phyloP scores from a whole-genome alignment of 495 filamentous ascomycete genomes.

The Xeromyces bisporus region DNA sequence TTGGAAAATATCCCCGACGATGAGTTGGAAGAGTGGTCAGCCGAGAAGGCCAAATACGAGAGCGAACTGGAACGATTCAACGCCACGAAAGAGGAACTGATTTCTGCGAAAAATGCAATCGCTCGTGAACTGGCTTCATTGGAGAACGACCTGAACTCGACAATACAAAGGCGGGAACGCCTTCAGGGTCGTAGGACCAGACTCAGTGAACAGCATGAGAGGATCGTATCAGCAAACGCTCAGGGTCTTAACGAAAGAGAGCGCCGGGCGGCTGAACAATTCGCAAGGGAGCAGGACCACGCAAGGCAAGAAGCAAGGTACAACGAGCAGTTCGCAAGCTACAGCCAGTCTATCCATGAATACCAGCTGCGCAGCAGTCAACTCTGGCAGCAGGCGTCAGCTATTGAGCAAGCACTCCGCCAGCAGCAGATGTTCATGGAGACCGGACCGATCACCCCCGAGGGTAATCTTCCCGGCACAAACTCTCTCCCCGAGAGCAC shows the following conservation, averaged over 20 bases:
- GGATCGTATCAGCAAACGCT: slow-evolving; percentile 58
- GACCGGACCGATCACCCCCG: slow-evolving; percentile 29
- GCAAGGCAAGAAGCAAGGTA: slow-evolving; percentile 34
- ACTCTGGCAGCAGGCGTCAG: slow-evolving; percentile 30
- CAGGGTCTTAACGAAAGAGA: slow-evolving; percentile 60
- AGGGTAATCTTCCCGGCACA: slow-evolving; percentile 33
- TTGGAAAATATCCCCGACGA: slow-evolving; percentile 53
- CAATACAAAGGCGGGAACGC: slow-evolving; percentile 63
- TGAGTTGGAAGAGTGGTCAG: slow-evolving; percentile 40
- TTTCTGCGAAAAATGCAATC: slow-evolving; percentile 42
- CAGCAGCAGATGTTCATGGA: slow-evolving; percentile 29
- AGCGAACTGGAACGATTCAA: slow-evolving; percentile 47
- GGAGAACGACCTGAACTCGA: slow-evolving; percentile 46
- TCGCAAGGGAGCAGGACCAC: slow-evolving; percentile 46
- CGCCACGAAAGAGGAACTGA: slow-evolving; percentile 38
- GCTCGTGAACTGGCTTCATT: slow-evolving; percentile 46
- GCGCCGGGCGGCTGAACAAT: slow-evolving; percentile 51
- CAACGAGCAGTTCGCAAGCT: slow-evolving; percentile 29
- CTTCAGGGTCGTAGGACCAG: slow-evolving; percentile 57
- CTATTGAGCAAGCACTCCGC: slow-evolving; percentile 30
- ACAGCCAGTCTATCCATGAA: slow-evolving; percentile 29
- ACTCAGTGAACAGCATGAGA: slow-evolving; percentile 61
- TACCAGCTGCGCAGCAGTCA: slow-evolving; percentile 30
- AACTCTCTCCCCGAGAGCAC: slow-evolving; percentile 20
- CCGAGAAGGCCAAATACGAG: slow-evolving; percentile 44